These are phyloP conservation scores for Neonectria punicea DNA, from an alignment of 2,329 filamentous ascomycete species.

Conservation along the genomic window DNA sequence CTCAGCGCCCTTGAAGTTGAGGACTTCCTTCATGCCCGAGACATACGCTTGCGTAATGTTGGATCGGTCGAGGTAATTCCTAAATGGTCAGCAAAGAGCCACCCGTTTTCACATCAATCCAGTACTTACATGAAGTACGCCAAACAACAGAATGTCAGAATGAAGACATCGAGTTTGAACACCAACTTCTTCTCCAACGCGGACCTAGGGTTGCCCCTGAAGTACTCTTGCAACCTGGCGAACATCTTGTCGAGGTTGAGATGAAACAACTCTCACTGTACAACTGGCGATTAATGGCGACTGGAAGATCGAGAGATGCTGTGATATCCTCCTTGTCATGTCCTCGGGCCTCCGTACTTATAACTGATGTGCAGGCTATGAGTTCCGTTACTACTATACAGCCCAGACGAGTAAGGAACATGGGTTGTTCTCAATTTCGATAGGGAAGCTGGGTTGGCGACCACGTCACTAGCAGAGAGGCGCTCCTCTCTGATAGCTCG, in stretches of 20 bases:
- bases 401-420: background rate
- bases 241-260: conserved; percentile 11
- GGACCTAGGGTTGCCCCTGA: conserved; percentile 11
- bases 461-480: conserved; percentile 17
- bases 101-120: background rate
- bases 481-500: conserved; percentile 21
- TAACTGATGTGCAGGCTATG: conserved; percentile 2
- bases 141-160: conserved; percentile 45
- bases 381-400: background rate
- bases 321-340: background rate
- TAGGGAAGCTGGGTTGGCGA: background rate
- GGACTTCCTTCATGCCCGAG: conserved; percentile 58
- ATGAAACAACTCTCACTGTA: background rate
- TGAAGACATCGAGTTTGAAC: conserved; percentile 33
- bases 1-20: conserved; percentile 60
- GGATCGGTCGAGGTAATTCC: conserved; percentile 47
- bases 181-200: conserved; percentile 23
- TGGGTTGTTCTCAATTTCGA: conserved; percentile 1
- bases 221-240: conserved; percentile 6
- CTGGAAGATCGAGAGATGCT: background rate
- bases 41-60: conserved; percentile 50
- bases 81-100: conserved; percentile 50
- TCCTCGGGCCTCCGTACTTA: conserved; percentile 14
- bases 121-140: conserved; percentile 44
- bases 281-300: background rate